These are phyloP conservation scores for Cunninghamia lanceolata DNA, from an alignment of 75 land plant species.

Conservation along the genomic window DNA sequence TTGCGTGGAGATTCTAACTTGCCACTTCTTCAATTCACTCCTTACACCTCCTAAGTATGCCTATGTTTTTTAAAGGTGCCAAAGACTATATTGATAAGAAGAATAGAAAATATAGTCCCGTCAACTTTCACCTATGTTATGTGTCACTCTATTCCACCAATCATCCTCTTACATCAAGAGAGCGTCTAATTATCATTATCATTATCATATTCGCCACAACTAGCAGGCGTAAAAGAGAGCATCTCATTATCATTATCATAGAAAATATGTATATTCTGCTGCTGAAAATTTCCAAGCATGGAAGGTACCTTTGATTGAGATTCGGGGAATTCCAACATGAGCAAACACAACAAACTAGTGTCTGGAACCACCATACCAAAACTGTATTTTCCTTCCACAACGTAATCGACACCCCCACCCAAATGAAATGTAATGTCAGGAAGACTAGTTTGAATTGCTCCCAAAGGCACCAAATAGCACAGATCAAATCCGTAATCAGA, in stretches of 20 bases:
- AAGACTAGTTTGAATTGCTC: not conserved
- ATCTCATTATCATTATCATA: not conserved
- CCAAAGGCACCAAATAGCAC: not conserved
- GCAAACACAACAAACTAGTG: no score
- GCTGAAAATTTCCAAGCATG: not conserved
- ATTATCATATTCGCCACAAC: no score
- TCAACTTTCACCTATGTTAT: no score
- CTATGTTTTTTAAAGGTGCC: no score
- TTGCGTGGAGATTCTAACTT: no score
- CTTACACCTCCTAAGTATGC: no score
- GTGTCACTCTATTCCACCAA: no score
- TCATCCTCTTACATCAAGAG: no score
- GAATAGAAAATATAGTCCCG: no score
- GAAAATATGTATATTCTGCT: not conserved
- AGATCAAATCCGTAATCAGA: not conserved
- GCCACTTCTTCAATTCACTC: no score
- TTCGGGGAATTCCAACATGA: not conserved
- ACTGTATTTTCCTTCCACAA: not conserved
- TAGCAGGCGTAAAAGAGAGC: not conserved
- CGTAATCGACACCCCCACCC: not conserved
- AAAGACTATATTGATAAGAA: no score
- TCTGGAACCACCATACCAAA: not conserved
- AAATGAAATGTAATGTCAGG: not conserved
- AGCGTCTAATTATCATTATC: no score
- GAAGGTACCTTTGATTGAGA: not conserved